Base-by-base conservation (phyloP, 2,329 filamentous ascomycete genomes). In the Paecilomyces sp. region DNA sequence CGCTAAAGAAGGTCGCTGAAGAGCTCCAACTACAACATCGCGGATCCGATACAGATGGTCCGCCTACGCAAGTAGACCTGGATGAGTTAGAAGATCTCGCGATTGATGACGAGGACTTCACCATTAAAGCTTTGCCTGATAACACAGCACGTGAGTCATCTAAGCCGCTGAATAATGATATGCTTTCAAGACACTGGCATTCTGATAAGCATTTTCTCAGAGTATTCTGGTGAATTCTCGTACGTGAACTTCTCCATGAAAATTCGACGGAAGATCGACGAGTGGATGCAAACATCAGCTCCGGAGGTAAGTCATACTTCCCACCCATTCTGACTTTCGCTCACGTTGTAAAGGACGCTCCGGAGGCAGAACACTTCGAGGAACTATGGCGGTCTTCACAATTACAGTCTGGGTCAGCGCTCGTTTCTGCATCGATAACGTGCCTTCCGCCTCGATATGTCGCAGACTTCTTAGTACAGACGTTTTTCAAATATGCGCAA, bases 221-320 rank as follows among this genome's bases (percentile, higher is more conserved):
- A 79, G 61, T 79, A 79, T 62, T 79, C 76, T 3, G 76, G 76
- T 22, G 76, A 79, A 61, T 78, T 78, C 57, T 77, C 74, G 8
- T 77, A 78, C 57, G 66, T 77, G 58, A 78, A 76, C 57, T 78
- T 79, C 58, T 77, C 75, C 2, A 73, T 74, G 70, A 74, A 76
- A 56, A 75, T 79, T 51, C 68, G 74, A 53, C 70, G 71, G 50
- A 75, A 78, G 51, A 76, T 78, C 12, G 75, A 77, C 50, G 74
- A 76, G 57, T 75, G 73, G 73, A 76, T 77, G 71, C 72, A 74
- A 55, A 69, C 67, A 3, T 68, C 71, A 5, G 69, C 69, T 9
- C 71, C 73, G 47, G 74, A 74, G 59, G 74, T 76, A 69, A 61
- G 57, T 57, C 18, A 24, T 12, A 7, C 18, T 5, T 33, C 5